Percentiles rank a stretch among this genome's conserved stretches.
Conservation (phyloP, 495 filamentous ascomycete genomes). For the Aspergillus panamensis region DNA sequence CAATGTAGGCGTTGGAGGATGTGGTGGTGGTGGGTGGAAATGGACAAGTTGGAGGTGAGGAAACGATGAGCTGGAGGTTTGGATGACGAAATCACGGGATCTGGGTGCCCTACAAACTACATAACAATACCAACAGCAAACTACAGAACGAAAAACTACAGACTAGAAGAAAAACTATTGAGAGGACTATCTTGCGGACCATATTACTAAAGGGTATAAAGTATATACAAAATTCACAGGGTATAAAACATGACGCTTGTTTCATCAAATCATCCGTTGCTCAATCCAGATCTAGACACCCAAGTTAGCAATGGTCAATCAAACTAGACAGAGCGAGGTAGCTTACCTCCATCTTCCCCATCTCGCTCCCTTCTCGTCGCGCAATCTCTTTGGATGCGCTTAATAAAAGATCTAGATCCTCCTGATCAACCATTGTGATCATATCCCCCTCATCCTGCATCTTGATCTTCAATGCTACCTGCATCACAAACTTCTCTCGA, state of each 20-base stretch:
- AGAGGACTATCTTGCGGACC: background rate
- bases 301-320: slow-evolving; percentile 8
- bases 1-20: slow-evolving; percentile 1
- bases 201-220: slow-evolving; percentile 21
- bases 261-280: slow-evolving; percentile 30
- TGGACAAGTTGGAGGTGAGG: background rate
- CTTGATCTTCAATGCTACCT: slow-evolving; percentile 72
- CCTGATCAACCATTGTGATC: slow-evolving; percentile 95
- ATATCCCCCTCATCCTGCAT: slow-evolving; percentile 85
- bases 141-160: slow-evolving; percentile 15
- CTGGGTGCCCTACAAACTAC: slow-evolving; percentile 21
- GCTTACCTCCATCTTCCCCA: slow-evolving; percentile 95
- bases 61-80: slow-evolving; percentile 15
- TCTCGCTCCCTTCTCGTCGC: slow-evolving; percentile 68
- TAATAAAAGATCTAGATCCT: slow-evolving; percentile 88
- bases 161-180: background rate
- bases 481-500: slow-evolving; percentile 77
- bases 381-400: slow-evolving; percentile 62
- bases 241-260: slow-evolving; percentile 20
- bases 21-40: slow-evolving; percentile 10
- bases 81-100: slow-evolving; percentile 18
- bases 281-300: slow-evolving; percentile 63
- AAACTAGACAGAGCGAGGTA: background rate
- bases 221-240: slow-evolving; percentile 18
- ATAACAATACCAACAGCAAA: slow-evolving; percentile 21